Percentiles rank a stretch among this genome's conserved stretches.
Evolutionary conservation across 2,329 filamentous ascomycete species (phyloP).

Genomic region (Xylaria sp.): DNA sequence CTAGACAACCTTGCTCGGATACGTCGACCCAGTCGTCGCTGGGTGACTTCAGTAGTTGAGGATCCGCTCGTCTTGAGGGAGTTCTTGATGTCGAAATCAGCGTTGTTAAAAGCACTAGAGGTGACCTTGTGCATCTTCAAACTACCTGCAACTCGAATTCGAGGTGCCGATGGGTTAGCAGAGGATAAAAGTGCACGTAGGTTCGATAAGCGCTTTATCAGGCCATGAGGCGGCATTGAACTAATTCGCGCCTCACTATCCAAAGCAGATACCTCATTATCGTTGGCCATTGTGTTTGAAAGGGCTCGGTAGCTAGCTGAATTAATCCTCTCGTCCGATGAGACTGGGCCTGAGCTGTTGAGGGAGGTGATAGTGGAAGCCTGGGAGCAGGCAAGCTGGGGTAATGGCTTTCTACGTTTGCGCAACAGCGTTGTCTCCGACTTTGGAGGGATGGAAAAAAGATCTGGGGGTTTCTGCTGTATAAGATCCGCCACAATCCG

Average conservation of each 20-base stretch:
- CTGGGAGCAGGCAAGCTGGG: constrained; percentile 21
- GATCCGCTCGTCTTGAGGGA: constrained; percentile 26
- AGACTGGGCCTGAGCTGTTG: constrained; percentile 3
- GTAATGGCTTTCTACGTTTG: constrained; percentile 34
- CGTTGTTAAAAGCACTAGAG: constrained; percentile 25
- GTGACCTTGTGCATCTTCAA: constrained; percentile 20
- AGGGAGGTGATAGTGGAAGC: constrained; percentile 9
- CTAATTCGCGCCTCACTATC: constrained; percentile 22
- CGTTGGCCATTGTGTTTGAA: constrained; percentile 17
- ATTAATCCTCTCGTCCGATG: constrained; percentile 9
- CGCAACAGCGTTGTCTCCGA: constrained; percentile 35
- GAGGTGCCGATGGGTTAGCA: constrained; percentile 12
- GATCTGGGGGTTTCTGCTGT: constrained; percentile 40
- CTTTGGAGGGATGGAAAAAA: constrained; percentile 42
- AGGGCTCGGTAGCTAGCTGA: constrained; percentile 21
- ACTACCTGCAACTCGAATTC: constrained; percentile 6
- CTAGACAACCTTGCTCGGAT: constrained; percentile 43
- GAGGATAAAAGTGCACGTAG: constrained; percentile 41
- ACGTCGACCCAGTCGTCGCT: constrained; percentile 40
- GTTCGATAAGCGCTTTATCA: constrained; percentile 45
- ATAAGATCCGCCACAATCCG: constrained; percentile 37
- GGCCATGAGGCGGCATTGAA: constrained; percentile 35
- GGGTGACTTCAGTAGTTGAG: constrained; percentile 18
- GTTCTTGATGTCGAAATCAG: constrained; percentile 28
- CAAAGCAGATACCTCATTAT: constrained; percentile 26